phyloP scores from a whole-genome alignment of 106 monocot genomes.

The Platanthera guangdongensis region DNA sequence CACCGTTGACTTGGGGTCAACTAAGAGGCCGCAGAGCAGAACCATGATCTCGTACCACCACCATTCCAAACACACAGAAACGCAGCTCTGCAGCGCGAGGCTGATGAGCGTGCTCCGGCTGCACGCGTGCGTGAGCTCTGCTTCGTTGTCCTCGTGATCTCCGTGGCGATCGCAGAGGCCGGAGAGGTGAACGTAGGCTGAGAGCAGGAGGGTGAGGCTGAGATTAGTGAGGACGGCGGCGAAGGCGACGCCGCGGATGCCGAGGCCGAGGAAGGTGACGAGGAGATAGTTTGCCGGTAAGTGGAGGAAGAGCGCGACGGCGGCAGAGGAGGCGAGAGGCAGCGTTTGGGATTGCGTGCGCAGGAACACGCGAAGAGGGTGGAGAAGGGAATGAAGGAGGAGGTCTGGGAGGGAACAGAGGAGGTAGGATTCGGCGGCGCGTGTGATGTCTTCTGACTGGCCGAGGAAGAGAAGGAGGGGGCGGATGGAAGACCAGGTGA shows the following conservation, averaged over 20 bases:
- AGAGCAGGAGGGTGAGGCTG: neutral
- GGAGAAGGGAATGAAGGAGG: slow-evolving; percentile 5
- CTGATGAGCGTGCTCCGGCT: neutral
- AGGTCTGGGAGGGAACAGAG: slow-evolving; percentile 15
- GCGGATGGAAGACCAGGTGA: neutral
- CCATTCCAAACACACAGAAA: neutral
- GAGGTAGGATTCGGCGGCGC: neutral
- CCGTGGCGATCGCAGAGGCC: neutral
- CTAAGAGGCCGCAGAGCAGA: neutral
- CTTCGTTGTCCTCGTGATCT: neutral
- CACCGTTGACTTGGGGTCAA: neutral
- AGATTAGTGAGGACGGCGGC: neutral
- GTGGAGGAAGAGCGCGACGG: slow-evolving; percentile 6
- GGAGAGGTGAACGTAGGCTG: neutral
- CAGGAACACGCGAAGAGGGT: slow-evolving; percentile 18
- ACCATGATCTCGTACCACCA: neutral
- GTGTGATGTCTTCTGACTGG: neutral
- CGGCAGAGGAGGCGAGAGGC: slow-evolving; percentile 1
- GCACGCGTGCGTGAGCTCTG: neutral
- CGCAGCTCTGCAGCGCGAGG: neutral
- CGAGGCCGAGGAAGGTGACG: neutral
- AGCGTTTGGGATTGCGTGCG: slow-evolving; percentile 9
- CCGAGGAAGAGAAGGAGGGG: neutral
- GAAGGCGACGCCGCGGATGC: slow-evolving; percentile 17
- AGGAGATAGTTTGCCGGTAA: slow-evolving; percentile 10